A percentile compares a stretch with the other conserved stretches of the same genome.
Conservation (phyloP, 306 rosid genomes). For the Cucurbita moschata region DNA sequence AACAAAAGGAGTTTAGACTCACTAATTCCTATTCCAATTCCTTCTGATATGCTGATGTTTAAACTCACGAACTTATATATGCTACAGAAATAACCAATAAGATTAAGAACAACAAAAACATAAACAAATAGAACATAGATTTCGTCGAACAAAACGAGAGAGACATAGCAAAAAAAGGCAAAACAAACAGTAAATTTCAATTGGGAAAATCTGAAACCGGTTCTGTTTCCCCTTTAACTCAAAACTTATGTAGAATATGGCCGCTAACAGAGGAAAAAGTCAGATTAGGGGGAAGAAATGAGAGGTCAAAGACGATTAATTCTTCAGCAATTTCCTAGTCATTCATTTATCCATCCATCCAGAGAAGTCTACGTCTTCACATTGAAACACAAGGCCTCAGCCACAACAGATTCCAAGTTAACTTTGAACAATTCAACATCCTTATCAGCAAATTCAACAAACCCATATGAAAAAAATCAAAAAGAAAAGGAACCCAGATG, state of each 20-base stretch:
- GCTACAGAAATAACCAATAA: constrained; percentile 24
- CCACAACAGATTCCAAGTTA: constrained; percentile 8
- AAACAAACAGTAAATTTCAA: neutral
- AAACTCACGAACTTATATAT: constrained; percentile 17
- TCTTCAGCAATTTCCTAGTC: constrained; percentile 14
- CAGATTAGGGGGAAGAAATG: constrained; percentile 4
- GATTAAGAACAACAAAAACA: constrained; percentile 15
- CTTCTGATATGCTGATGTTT: constrained; percentile 6
- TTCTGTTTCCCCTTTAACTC: constrained; percentile 10
- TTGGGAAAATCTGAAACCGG: constrained; percentile 2
- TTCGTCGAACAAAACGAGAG: neutral
- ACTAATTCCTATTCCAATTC: constrained; percentile 14
- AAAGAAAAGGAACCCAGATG: neutral
- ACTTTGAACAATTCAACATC: constrained; percentile 13
- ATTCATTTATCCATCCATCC: constrained; percentile 22
- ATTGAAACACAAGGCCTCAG: constrained; percentile 22
- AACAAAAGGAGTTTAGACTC: constrained; percentile 14
- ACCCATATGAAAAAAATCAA: neutral
- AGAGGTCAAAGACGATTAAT: constrained; percentile 34
- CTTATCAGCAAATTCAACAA: neutral
- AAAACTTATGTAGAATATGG: constrained; percentile 18
- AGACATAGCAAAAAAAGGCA: neutral
- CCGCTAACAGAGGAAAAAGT: constrained; percentile 17
- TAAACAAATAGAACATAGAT: neutral
- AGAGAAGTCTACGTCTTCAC: constrained; percentile 28